phyloP scores from a whole-genome alignment of 2,329 filamentous ascomycete species.

The Acrodontium crateriforme region DNA sequence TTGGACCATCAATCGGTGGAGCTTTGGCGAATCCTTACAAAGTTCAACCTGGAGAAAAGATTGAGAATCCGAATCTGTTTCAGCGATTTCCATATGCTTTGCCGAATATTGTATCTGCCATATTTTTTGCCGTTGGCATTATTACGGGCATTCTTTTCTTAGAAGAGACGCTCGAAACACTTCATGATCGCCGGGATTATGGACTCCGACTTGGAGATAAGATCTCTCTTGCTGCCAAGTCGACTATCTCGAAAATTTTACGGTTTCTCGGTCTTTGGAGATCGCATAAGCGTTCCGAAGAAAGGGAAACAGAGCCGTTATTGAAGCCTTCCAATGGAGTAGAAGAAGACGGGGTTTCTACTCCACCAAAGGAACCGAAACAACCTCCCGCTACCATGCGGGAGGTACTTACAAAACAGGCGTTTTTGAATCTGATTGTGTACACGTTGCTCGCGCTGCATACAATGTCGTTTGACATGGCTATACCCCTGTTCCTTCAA shows the following conservation, averaged over 20 bases:
- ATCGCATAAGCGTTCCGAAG: slow-evolving; percentile 1
- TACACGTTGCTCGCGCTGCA: slow-evolving; percentile 77
- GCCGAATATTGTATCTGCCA: slow-evolving; percentile 65
- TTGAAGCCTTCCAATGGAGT: slow-evolving; percentile 11
- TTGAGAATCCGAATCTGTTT: slow-evolving; percentile 46
- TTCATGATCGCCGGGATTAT: slow-evolving; percentile 55
- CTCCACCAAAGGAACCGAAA: slow-evolving; percentile 9
- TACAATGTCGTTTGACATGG: slow-evolving; percentile 71
- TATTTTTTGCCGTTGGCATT: slow-evolving; percentile 68
- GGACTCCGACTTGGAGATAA: slow-evolving; percentile 60
- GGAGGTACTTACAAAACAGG: slow-evolving; percentile 62
- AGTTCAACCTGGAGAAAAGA: slow-evolving; percentile 45
- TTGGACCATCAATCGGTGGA: slow-evolving; percentile 79
- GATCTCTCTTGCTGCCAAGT: slow-evolving; percentile 30
- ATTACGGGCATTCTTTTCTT: slow-evolving; percentile 65
- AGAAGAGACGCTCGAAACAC: slow-evolving; percentile 68
- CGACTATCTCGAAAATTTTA: background rate
- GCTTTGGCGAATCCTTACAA: slow-evolving; percentile 69
- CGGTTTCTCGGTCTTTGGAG: no score
- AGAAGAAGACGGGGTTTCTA: slow-evolving; percentile 12
- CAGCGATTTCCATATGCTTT: slow-evolving; percentile 67
- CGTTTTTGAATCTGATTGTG: slow-evolving; percentile 56
- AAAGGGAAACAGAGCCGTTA: slow-evolving; percentile 14
- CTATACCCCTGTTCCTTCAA: slow-evolving; percentile 80
- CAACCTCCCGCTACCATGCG: slow-evolving; percentile 30